Evolutionary conservation across 2,329 filamentous ascomycete genomes (phyloP), one percentile per base, ranked within the genome.

Genomic region (Aspergillus luchuensis): DNA sequence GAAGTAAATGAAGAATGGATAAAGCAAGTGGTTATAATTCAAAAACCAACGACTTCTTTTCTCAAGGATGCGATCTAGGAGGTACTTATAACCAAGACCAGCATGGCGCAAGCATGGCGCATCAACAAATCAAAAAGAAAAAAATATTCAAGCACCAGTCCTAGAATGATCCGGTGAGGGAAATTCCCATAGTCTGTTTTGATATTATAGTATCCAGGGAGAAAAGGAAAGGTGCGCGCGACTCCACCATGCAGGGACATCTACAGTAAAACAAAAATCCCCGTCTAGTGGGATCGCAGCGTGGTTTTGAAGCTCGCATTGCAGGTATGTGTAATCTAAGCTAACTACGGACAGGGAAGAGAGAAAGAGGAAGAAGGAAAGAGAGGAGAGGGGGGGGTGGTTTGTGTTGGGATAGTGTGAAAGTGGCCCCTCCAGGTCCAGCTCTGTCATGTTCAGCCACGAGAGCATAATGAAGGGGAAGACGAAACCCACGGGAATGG

Each of bases 361-460:
- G 49, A 33, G 45, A 33, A 50, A 25, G 55, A 51, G 53, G 25
- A 25, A 28, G 25, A 28, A 28, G 25, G 25, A 28, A 28, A 28
- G 25, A 28, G 25, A 28, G 25, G 59, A 63, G 56, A 15, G 58
- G 50, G 56, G 59, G 60, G 28, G 28, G n/a, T n/a, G 28, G 28
- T 7, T 28, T 28, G 25, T 28, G 25, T 28, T 30, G 28, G 28
- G 10, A 30, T 30, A 30, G 10, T 36, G 10, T 36, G 33, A 36
- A 36, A 36, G 60, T 7, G 36, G 54, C 41, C 48, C 61, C 56
- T 57, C 52, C 53, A 58, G 52, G 60, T 68, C 67, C 67, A 69
- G 67, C 67, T 69, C 64, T 60, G 54, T 60, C 58, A 60, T 65
- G 39, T 55, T 63, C 67, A 69, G 67, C 67, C 67, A 69, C 67